These are phyloP conservation scores for Cladosporium cucumerinum DNA, from an alignment of 2,329 filamentous ascomycete genomes.

Conservation along the genomic window DNA sequence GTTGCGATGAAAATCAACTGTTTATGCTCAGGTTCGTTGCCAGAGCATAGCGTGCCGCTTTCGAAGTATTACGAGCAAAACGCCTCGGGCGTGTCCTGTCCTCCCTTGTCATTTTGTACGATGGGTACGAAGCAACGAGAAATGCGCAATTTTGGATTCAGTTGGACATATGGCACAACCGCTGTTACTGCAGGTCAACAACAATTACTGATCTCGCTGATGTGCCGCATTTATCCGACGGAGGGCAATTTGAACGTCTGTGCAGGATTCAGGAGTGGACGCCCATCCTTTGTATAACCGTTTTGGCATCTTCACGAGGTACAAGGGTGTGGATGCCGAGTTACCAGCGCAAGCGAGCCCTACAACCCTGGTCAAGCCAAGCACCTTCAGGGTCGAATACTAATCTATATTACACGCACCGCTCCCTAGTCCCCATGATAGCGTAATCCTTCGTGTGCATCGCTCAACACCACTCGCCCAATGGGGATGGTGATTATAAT, in stretches of 20 bases:
- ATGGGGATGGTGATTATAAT: background rate
- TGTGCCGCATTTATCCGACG: background rate
- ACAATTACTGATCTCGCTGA: background rate
- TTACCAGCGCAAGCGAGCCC: background rate
- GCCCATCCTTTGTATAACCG: background rate
- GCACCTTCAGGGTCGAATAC: background rate
- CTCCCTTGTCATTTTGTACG: background rate
- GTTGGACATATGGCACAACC: background rate
- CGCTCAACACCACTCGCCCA: background rate
- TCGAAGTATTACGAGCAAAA: background rate
- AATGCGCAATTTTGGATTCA: background rate
- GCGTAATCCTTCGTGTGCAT: background rate
- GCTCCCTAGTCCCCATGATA: background rate
- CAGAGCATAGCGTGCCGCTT: background rate
- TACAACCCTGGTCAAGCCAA: background rate
- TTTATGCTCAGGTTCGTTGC: background rate
- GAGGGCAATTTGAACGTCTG: background rate
- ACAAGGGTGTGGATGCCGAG: background rate
- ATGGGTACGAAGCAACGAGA: background rate
- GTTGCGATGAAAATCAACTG: background rate
- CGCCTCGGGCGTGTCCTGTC: background rate
- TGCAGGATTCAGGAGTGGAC: background rate
- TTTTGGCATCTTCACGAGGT: background rate
- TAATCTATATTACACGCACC: background rate
- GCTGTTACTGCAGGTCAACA: background rate